Evolutionary conservation across 331 rosid species (phyloP).

Genomic region (Malus hybrid): DNA sequence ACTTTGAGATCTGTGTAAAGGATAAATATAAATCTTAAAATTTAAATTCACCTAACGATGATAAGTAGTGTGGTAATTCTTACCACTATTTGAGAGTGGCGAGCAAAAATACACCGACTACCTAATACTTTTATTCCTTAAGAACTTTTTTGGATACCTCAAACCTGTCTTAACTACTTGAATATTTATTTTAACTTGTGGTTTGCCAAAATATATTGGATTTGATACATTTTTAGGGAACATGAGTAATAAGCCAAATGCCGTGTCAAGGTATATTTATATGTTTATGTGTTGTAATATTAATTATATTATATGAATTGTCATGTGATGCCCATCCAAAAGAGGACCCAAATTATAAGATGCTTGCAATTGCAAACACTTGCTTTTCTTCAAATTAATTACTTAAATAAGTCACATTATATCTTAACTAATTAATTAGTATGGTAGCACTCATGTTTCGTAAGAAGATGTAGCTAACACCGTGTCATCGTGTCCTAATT

Average conservation of each 20-base stretch:
- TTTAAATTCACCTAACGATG: too few relatives aligned
- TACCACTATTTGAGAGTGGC: too few relatives aligned
- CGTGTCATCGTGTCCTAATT: neutral
- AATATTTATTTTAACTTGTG: neutral
- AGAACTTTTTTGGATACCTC: neutral
- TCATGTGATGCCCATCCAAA: slow-evolving; percentile 3
- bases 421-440: neutral
- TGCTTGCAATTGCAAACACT: neutral
- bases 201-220: neutral
- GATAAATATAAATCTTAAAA: too few relatives aligned
- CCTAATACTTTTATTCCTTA: neutral
- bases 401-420: neutral
- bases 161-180: neutral
- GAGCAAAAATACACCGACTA: too few relatives aligned
- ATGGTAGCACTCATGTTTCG: neutral
- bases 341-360: neutral
- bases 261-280: neutral
- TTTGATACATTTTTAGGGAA: neutral
- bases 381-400: neutral
- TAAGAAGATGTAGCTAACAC: neutral
- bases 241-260: neutral
- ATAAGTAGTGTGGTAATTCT: too few relatives aligned
- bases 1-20: too few relatives aligned
- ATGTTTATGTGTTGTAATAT: neutral
- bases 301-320: neutral